Evolutionary conservation across 805 yeast genomes (phyloP), one percentile per base, ranked within the genome.

Genomic region (Cyberlindnera euphorbiiphila): DNA sequence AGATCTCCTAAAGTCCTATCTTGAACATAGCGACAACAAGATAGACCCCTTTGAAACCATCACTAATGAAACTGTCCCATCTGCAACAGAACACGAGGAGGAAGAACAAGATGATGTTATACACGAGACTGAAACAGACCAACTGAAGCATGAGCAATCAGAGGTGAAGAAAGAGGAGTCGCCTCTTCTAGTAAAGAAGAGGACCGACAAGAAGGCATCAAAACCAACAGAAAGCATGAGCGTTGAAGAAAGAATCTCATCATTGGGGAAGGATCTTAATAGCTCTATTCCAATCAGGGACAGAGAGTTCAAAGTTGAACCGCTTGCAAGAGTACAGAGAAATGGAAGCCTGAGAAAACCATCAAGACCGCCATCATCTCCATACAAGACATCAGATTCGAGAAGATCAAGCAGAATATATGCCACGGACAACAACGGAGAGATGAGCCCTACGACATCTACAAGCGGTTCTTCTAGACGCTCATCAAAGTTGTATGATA

Each of bases 1-100:
- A 5, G 41, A 45, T 25, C 24, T 47, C 29, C 15, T 53, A 37
- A 26, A 47, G 27, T 25, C 43, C 64, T 24, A 71, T 64, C 38
- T 61, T 60, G 29, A 53, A 41, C 32, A 40, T 21, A 21, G 40
- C 16, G 34, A 35, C 7, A 13, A 20, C 8, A 37, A 29, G 5
- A 19, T 15, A 4, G 31, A 47, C 32, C 50, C 50, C 19, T 47
- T 43, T 27, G 31, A 36, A 33, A n/a, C n/a, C n/a, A n/a, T n/a
- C n/a, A n/a, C n/a, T n/a, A n/a, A n/a, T n/a, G n/a, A n/a, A n/a
- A n/a, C n/a, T n/a, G n/a, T n/a, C n/a, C n/a, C n/a, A n/a, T n/a
- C n/a, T n/a, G n/a, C n/a, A n/a, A n/a, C n/a, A n/a, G n/a, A n/a
- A n/a, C n/a, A n/a, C n/a, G 24, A 22, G 25, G 17, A 39, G 14